Base-by-base conservation (phyloP, 2,329 filamentous ascomycete species). In the Sporothrix dimorphospora region DNA sequence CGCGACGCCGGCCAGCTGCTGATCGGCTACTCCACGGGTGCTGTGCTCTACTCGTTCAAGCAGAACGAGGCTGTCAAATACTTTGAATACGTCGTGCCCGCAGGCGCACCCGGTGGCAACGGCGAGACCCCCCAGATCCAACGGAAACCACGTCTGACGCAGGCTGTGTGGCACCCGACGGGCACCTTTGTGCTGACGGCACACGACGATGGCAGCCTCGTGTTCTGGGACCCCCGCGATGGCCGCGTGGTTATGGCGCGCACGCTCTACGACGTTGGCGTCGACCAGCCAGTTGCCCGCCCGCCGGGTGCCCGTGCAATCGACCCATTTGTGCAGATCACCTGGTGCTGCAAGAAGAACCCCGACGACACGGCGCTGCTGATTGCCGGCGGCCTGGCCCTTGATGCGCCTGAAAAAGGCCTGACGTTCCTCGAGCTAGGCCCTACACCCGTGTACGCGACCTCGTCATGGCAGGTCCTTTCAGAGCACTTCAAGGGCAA, bases 311-410 rank as follows among this genome's bases (percentile, higher is more conserved):
- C 90, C 55, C 85, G 85, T 19, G 81, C 91, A 16, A 91, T 92
- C 74, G 91, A 93, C 71, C 93, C 94, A 0, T 92, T 95, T 73
- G 88, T 89, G 73, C 90, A 90, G 74, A 89, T 98, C 71, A 88
- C 90, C 1, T 99, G 96, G 96, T 99, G 96, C 81, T 95, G 93
- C 72, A 98, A 98, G 79, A 87, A 91, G 73, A 97, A 98, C 78
- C 92, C 94, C 0, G 96, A 99, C 77, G 95, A 99, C 78, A 98
- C 94, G 21, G 95, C 91, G 1, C 85, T 99, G 30, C 82, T 99
- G 51, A 87, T 99, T 71, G 92, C 94, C 2, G 96, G 96, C 40
- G 96, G 96, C 4, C 88, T 91, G 74, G 85, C 88, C 1, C 86
- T 88, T 0, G 90, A 91, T 21, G 86, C 89, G 51, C 85, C 88